Evolutionary conservation across 768 basidiomycete genomes (phyloP).

Genomic region (Xerocomus potaroensis): DNA sequence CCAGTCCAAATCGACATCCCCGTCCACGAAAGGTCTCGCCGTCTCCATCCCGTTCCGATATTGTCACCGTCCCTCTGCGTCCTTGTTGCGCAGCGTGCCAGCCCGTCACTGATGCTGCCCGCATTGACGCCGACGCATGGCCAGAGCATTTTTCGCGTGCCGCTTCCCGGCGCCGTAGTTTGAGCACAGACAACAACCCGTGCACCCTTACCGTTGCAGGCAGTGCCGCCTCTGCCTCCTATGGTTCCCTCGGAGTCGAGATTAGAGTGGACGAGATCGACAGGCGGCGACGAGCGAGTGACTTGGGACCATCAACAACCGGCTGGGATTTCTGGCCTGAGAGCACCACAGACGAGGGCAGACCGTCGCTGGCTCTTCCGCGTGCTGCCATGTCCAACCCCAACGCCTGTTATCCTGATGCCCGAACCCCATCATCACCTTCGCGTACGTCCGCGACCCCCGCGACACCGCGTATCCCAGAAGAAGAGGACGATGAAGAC

Average conservation of each 20-base stretch:
- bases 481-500: conserved; percentile 44
- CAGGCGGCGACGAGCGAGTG: conserved; percentile 47
- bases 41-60: conserved; percentile 37
- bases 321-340: neutral
- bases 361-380: neutral
- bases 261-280: conserved; percentile 65
- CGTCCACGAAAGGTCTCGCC: conserved; percentile 20
- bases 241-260: conserved; percentile 26
- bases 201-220: conserved; percentile 27
- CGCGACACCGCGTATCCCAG: conserved; percentile 27
- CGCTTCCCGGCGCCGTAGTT: conserved; percentile 54
- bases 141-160: conserved; percentile 59
- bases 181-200: conserved; percentile 34
- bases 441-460: neutral
- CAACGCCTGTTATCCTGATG: neutral
- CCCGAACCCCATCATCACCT: conserved; percentile 9
- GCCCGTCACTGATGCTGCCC: conserved; percentile 51
- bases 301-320: conserved; percentile 15
- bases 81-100: conserved; percentile 68
- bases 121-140: conserved; percentile 55
- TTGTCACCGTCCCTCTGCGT: conserved; percentile 61
- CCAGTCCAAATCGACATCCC: conserved; percentile 1
- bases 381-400: neutral
- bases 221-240: conserved; percentile 28
- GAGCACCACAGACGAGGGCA: neutral